A percentile compares a stretch with the other conserved stretches of the same genome.
Conservation (phyloP, 2,329 filamentous ascomycete species). For the Diaporthe amygdali region DNA sequence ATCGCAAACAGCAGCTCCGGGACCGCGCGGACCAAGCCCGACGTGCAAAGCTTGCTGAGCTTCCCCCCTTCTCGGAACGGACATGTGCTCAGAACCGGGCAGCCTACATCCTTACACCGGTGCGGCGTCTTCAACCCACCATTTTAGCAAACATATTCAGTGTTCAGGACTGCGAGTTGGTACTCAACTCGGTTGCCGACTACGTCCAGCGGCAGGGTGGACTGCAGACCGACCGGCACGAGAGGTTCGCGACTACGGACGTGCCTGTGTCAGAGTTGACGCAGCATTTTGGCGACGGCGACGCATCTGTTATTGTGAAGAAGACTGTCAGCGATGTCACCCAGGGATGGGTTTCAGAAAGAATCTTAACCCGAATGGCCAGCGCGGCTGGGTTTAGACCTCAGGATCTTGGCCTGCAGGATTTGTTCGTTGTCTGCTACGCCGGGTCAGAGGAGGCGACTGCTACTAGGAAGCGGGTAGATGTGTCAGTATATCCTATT, state of each 20-base stretch:
- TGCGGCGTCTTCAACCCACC: constrained; percentile 22
- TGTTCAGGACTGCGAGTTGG: constrained; percentile 11
- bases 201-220: constrained; percentile 19
- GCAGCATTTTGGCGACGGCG: not conserved
- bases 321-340: constrained; percentile 3
- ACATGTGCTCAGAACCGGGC: constrained; percentile 22
- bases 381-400: constrained; percentile 13
- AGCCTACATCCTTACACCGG: constrained; percentile 20
- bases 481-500: not conserved
- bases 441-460: not conserved
- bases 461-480: not conserved
- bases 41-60: constrained; percentile 20
- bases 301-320: not conserved
- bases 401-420: constrained; percentile 19
- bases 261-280: constrained; percentile 21
- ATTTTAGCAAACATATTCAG: not conserved
- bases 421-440: constrained; percentile 25
- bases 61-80: constrained; percentile 7
- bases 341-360: not conserved
- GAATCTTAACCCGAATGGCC: constrained; percentile 14
- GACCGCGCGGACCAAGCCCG: constrained; percentile 22
- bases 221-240: constrained; percentile 19
- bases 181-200: constrained; percentile 15
- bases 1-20: not conserved
- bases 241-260: constrained; percentile 24